These are phyloP conservation scores for Trypanosoma boissoni DNA, from an alignment of 208 protist genomes.

Conservation along the genomic window DNA sequence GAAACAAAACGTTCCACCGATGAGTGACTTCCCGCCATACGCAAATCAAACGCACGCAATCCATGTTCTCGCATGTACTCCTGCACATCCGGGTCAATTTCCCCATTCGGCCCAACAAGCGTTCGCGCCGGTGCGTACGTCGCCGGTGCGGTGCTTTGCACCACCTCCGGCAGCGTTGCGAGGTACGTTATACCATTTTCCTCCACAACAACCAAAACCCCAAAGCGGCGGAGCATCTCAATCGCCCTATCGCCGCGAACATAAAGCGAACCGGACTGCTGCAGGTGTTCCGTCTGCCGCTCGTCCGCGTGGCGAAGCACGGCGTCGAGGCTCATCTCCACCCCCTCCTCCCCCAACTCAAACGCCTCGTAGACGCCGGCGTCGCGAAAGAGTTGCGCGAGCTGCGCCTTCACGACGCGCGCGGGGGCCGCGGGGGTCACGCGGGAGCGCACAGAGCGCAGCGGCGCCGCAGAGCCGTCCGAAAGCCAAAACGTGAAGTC, in stretches of 20 bases:
- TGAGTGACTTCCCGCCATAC: slow-evolving; percentile 73
- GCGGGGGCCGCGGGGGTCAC: slow-evolving; percentile 51
- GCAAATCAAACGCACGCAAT: slow-evolving; percentile 73
- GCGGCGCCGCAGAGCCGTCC: slow-evolving; percentile 9
- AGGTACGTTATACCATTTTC: slow-evolving; percentile 67
- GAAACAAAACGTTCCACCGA: slow-evolving; percentile 75
- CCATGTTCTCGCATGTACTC: slow-evolving; percentile 72
- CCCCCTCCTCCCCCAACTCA: slow-evolving; percentile 37
- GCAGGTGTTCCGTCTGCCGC: slow-evolving; percentile 62
- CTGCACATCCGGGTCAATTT: slow-evolving; percentile 70
- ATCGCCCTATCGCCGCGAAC: slow-evolving; percentile 70
- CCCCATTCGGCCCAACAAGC: slow-evolving; percentile 68
- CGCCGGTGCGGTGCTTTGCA: slow-evolving; percentile 16
- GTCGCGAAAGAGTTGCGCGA: slow-evolving; percentile 55
- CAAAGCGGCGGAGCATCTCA: slow-evolving; percentile 69
- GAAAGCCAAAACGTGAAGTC: slow-evolving; percentile 70
- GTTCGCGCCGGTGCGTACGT: slow-evolving; percentile 43
- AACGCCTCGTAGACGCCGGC: slow-evolving; percentile 74
- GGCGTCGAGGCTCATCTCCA: slow-evolving; percentile 60
- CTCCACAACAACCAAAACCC: slow-evolving; percentile 68
- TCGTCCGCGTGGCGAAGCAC: slow-evolving; percentile 66
- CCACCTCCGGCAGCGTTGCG: slow-evolving; percentile 72
- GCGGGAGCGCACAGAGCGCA: slow-evolving; percentile 49
- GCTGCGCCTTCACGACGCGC: slow-evolving; percentile 60
- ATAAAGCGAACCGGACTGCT: slow-evolving; percentile 60